Conservation (phyloP, 768 basidiomycete species). For the Mrakia gelida region DNA sequence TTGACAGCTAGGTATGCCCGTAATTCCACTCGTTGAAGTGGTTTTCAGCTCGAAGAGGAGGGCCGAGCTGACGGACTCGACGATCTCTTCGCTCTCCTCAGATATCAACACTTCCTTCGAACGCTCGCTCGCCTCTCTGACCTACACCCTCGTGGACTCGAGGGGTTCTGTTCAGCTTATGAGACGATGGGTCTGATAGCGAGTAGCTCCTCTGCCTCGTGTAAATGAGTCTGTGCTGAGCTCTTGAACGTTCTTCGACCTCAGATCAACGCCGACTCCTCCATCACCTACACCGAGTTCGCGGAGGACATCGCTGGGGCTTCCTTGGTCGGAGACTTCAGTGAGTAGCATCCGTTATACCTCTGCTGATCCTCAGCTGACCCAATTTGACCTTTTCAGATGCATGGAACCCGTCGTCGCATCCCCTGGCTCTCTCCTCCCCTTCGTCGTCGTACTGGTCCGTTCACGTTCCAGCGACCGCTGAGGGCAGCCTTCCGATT, state of each 20-base stretch:
- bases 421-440: neutral
- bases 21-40: neutral
- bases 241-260: too few relatives aligned
- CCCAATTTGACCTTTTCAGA: neutral
- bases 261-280: conserved; percentile 27
- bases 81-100: neutral
- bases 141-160: neutral
- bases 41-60: neutral
- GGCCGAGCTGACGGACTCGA: neutral
- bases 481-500: conserved; percentile 14
- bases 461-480: neutral
- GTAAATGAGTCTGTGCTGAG: neutral
- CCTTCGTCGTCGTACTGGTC: conserved; percentile 19
- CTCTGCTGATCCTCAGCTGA: neutral
- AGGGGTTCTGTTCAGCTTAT: neutral
- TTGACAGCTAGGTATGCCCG: conserved; percentile 20
- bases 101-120: conserved; percentile 22
- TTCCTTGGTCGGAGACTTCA: conserved; percentile 30
- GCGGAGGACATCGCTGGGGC: conserved; percentile 22
- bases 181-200: conserved; percentile 21
- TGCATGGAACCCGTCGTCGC: neutral
- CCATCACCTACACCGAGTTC: conserved; percentile 30
- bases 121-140: neutral
- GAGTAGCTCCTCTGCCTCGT: neutral
- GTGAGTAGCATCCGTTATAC: neutral